Percentiles rank a stretch among this genome's conserved stretches.
These are phyloP conservation scores for Thelonectria discophora DNA, from an alignment of 2,329 filamentous ascomycete species.

Conservation along the genomic window DNA sequence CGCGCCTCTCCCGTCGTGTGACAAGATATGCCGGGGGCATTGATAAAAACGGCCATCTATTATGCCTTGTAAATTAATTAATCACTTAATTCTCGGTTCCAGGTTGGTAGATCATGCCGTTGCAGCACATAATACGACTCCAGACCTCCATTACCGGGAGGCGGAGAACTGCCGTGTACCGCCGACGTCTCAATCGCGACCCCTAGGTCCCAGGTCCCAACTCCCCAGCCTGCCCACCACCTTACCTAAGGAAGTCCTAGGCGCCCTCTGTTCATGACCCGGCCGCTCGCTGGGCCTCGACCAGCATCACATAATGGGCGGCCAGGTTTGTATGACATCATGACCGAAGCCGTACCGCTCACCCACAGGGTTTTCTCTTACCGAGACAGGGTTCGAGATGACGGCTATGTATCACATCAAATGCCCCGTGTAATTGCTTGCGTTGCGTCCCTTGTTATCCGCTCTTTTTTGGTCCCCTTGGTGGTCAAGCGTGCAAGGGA, in stretches of 20 bases:
- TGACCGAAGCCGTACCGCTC: not conserved
- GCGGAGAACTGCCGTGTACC: not conserved
- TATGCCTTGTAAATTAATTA: not conserved
- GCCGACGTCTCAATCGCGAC: too few relatives aligned
- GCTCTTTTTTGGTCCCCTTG: slow-evolving; percentile 3
- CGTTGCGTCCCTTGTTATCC: slow-evolving; percentile 8
- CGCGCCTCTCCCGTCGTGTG: slow-evolving; percentile 6
- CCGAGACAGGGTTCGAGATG: slow-evolving; percentile 2
- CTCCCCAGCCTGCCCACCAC: too few relatives aligned
- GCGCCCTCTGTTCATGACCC: not conserved
- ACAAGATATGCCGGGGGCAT: slow-evolving; percentile 3
- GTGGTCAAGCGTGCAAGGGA: not conserved
- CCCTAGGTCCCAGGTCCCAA: too few relatives aligned
- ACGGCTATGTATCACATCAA: slow-evolving; percentile 3
- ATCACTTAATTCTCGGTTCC: slow-evolving; percentile 2
- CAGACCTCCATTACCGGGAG: not conserved
- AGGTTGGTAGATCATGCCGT: not conserved
- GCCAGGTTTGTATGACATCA: not conserved
- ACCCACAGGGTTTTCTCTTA: not conserved
- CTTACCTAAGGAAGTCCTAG: too few relatives aligned
- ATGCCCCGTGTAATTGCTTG: slow-evolving; percentile 15
- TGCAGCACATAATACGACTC: not conserved
- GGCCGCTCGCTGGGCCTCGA: too few relatives aligned
- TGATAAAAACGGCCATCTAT: not conserved
- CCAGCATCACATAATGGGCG: not conserved